phyloP scores from a whole-genome alignment of 352 stramenopile genomes.

The Peronosclerospora sorghi region DNA sequence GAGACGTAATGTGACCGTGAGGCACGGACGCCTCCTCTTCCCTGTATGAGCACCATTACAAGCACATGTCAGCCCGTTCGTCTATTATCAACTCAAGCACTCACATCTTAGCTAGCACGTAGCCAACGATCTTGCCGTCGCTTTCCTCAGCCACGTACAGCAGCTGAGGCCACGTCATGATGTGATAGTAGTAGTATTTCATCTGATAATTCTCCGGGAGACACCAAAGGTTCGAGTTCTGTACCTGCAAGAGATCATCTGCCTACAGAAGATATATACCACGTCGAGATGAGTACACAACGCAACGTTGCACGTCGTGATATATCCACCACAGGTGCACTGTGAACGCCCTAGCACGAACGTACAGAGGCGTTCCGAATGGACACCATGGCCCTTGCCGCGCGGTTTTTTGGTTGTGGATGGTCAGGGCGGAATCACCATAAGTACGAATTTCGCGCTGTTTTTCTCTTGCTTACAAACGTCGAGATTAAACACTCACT shows the following conservation, averaged over 20 bases:
- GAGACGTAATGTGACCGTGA: constrained; percentile 98
- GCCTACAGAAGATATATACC: constrained; percentile 31
- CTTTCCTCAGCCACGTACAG: constrained; percentile 97
- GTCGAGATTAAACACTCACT: constrained; percentile 21
- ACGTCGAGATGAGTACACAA: too few species aligned
- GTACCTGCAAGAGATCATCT: constrained; percentile 96
- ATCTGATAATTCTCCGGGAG: constrained; percentile 99
- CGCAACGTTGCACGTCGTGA: neutral
- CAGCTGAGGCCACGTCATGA: constrained; percentile 98
- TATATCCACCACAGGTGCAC: neutral
- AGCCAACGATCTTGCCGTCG: constrained; percentile 97
- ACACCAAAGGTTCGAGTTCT: constrained; percentile 99
- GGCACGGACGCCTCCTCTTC: constrained; percentile 79
- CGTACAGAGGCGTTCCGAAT: constrained; percentile 90
- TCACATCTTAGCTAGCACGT: constrained; percentile 99
- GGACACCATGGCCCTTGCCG: constrained; percentile 79
- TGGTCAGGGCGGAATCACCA: constrained; percentile 9
- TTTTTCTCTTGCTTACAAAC: constrained; percentile 6
- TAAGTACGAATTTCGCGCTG: constrained; percentile 13
- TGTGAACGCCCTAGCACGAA: neutral
- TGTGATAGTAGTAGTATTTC: constrained; percentile 99
- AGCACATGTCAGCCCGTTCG: neutral
- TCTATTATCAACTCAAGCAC: constrained; percentile 6
- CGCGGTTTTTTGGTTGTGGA: constrained; percentile 15
- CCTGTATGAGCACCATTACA: constrained; percentile 23